Percentiles rank a stretch among this genome's conserved stretches.
Evolutionary conservation across 2,329 filamentous ascomycete species (phyloP).

Genomic region (Alternaria gansuensis): DNA sequence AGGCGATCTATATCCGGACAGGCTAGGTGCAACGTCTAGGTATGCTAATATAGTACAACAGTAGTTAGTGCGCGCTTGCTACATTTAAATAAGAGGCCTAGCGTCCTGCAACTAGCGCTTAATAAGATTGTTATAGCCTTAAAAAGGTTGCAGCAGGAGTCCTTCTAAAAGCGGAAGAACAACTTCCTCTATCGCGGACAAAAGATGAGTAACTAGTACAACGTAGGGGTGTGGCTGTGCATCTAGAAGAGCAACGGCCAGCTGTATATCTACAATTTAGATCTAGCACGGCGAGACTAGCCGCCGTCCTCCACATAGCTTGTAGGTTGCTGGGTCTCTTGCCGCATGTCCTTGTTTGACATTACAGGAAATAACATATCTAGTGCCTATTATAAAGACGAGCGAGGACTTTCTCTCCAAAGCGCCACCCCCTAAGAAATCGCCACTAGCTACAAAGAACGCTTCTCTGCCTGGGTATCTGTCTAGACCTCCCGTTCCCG

Average conservation of each 20-base stretch:
- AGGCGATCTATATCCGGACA: slow-evolving; percentile 11
- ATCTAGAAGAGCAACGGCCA: slow-evolving; percentile 28
- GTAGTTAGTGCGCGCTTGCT: slow-evolving; percentile 16
- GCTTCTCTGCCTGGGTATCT: slow-evolving; percentile 17
- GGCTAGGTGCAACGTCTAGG: neutral
- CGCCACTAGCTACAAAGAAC: slow-evolving; percentile 11
- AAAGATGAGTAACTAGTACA: slow-evolving; percentile 26
- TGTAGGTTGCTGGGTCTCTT: slow-evolving; percentile 5
- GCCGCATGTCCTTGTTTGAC: neutral
- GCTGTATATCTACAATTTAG: slow-evolving; percentile 27
- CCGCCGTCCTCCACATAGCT: slow-evolving; percentile 20
- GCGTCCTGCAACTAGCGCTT: slow-evolving; percentile 1
- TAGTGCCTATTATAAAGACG: slow-evolving; percentile 24
- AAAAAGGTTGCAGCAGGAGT: slow-evolving; percentile 29
- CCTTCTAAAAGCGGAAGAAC: slow-evolving; percentile 25
- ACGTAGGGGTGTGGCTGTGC: slow-evolving; percentile 25
- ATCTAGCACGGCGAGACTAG: slow-evolving; percentile 18
- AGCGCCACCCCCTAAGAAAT: neutral
- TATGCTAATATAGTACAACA: slow-evolving; percentile 9
- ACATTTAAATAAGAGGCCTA: slow-evolving; percentile 18
- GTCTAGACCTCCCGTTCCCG: slow-evolving; percentile 19
- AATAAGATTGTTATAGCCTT: slow-evolving; percentile 20
- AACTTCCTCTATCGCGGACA: slow-evolving; percentile 27
- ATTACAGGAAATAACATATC: slow-evolving; percentile 12
- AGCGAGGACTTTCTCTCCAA: neutral